A percentile compares a stretch with the other conserved stretches of the same genome.
Conservation (phyloP, 1,284 basidiomycete genomes). For the Hypsizygus ulmarius region DNA sequence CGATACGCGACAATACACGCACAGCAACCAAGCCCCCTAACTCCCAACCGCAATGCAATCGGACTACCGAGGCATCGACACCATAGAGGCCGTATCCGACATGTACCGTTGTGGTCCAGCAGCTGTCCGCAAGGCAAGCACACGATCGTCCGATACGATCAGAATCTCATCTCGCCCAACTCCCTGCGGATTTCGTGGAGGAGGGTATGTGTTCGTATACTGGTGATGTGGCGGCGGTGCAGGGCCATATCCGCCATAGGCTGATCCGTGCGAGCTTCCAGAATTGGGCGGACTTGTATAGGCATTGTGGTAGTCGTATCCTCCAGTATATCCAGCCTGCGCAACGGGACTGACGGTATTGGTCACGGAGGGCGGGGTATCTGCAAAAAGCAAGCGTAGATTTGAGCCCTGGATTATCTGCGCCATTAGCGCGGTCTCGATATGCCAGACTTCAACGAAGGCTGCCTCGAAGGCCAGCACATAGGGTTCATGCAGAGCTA, state of each 20-base stretch:
- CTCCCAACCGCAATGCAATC: no score
- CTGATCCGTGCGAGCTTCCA: conserved; percentile 4
- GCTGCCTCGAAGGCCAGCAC: conserved; percentile 96
- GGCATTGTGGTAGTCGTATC: conserved; percentile 42
- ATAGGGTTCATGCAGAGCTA: conserved; percentile 95
- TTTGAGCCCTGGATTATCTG: conserved; percentile 96
- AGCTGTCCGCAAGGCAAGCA: conserved; percentile 61
- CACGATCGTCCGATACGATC: conserved; percentile 77
- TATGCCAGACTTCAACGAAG: conserved; percentile 96
- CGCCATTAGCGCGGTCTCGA: conserved; percentile 88
- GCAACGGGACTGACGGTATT: conserved; percentile 35
- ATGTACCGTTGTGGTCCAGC: conserved; percentile 33
- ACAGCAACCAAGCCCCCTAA: not conserved
- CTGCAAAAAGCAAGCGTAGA: conserved; percentile 88
- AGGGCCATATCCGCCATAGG: conserved; percentile 28
- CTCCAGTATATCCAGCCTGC: conserved; percentile 30
- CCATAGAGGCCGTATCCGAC: conserved; percentile 43
- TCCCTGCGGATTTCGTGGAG: conserved; percentile 40
- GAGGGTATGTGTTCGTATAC: conserved; percentile 39
- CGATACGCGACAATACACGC: not conserved
- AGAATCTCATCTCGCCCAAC: conserved; percentile 74
- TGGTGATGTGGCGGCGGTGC: conserved; percentile 27
- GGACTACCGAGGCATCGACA: conserved; percentile 35
- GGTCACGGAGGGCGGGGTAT: conserved; percentile 85
- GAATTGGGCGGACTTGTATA: conserved; percentile 30